A percentile compares a stretch with the other conserved stretches of the same genome.
Conservation (phyloP, 2,329 filamentous ascomycete species). For the Pezizomycotina sp. region DNA sequence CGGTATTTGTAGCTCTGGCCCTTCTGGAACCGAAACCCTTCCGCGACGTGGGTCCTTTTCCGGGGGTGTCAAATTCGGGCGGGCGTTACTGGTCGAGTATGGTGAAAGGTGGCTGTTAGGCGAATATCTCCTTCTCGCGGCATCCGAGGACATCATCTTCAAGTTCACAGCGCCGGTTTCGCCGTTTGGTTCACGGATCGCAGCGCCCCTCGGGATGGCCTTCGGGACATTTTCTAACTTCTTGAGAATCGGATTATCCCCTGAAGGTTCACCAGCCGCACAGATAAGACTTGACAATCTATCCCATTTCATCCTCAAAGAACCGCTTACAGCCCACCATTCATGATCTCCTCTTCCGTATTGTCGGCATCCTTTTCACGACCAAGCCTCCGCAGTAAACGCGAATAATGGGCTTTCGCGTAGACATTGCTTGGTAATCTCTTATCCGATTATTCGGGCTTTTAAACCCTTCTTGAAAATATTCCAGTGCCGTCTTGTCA, state of each 20-base stretch:
- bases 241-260: slow-evolving; percentile 15
- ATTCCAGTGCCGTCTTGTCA: slow-evolving; percentile 16
- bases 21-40: too few species aligned
- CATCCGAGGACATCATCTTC: slow-evolving; percentile 10
- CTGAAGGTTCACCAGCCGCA: slow-evolving; percentile 11
- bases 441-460: too few species aligned
- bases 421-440: slow-evolving; percentile 14
- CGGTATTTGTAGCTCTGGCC: too few species aligned
- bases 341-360: slow-evolving; percentile 9
- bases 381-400: slow-evolving; percentile 9
- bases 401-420: slow-evolving; percentile 14
- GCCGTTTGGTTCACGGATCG: too few species aligned
- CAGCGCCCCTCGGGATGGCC: too few species aligned
- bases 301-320: slow-evolving; percentile 12
- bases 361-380: slow-evolving; percentile 8
- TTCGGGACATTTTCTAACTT: too few species aligned
- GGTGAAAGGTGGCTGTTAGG: neutral
- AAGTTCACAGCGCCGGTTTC: too few species aligned
- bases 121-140: neutral
- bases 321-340: slow-evolving; percentile 13
- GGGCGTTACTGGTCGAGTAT: too few species aligned
- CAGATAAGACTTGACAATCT: slow-evolving; percentile 13
- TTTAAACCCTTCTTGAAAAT: slow-evolving; percentile 16
- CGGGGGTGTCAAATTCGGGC: too few species aligned
- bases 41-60: too few species aligned